Base-by-base conservation (phyloP, 257 asterid species). In the Solanum pennellii region DNA sequence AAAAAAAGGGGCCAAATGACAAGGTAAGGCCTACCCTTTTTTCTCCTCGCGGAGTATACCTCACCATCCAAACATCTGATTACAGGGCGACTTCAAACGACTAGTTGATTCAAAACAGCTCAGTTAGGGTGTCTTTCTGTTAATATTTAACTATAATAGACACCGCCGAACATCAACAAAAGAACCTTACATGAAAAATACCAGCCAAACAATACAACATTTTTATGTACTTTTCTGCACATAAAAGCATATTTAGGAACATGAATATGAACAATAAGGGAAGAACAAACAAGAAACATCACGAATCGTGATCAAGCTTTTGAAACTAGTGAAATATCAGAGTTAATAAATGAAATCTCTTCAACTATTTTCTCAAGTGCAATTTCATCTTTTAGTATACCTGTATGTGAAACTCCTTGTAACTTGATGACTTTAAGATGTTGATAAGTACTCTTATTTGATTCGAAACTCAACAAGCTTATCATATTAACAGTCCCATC, bases 401-500 rank as follows among this genome's bases (percentile, higher is more conserved):
- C 80, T 3, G 94, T 85, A 82, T 96, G 98, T 82, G 98, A 92
- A 89, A 93, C 94, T 29, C 97, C 98, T 21, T 83, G 91, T 49
- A 95, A 23, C 88, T 90, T 91, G 33, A 93, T 73, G 89, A 95
- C 91, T 86, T 94, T 92, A 18, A 93, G 82, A 9, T 93, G 65
- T 25, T 92, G 92, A 49, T 90, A 85, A 29, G 42, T 69, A n/a
- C 73, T 77, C 6, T 86, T 20, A 8, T 86, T 89, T n/a, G 90
- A 39, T 74, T 92, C 93, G 65, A 94, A 59, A 11, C 95, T 95
- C 84, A 91, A 47, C 90, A 95, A 89, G 94, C 99, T 96, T 49
- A 88, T 76, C 98, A 92, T 92, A 82, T 94, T 95, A 88, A 94
- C 99, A 1, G 98, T 96, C 0, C 98, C 98, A 84, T 96, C 99